Evolutionary conservation across 2,329 filamentous ascomycete species (phyloP), one percentile per base, ranked within the genome.

Genomic region (Alternaria sp.): DNA sequence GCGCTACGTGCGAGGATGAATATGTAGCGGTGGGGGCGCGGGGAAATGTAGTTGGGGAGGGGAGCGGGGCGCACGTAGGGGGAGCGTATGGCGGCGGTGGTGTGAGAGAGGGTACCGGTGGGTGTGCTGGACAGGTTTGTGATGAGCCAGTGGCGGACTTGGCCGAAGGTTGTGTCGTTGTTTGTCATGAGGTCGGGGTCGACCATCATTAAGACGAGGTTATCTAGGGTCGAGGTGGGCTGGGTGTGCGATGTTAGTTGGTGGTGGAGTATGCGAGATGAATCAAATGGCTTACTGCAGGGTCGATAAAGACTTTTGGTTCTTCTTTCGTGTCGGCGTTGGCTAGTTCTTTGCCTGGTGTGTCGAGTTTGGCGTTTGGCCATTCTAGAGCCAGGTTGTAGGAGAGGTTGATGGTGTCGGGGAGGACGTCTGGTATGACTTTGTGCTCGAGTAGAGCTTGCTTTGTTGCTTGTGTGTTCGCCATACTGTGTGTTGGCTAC

Each of bases 131-230:
- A 61, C 5, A 72, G 20, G 21, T 70, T 66, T n/a, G 61, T 72
- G 14, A 66, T 63, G 28, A 73, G 63, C 71, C 71, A 71, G 46
- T 73, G 71, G 15, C 71, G 67, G 2, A 73, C 70, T 58, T 72
- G 71, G 11, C 68, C 71, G 21, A 70, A 71, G 47, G 69, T 64
- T 1, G 63, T 68, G 63, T 73, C 70, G 37, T 72, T 54, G 23
- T 69, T 61, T 63, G 67, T 69, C 65, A 71, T 69, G 11, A 73
- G 68, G 21, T 73, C 68, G 46, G 71, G 69, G 46, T 73, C 71
- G 5, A 64, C 66, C 62, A 70, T 61, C n/a, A 73, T 64, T 0
- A 73, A 59, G 5, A 69, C 64, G 12, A 71, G 62, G 10, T 71
- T 66, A 14, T 63, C 46, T 5, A 70, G 46, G 10, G 64, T 47